Evolutionary conservation across 2,329 filamentous ascomycete species (phyloP).

Genomic region (Bipolaris victoriae): DNA sequence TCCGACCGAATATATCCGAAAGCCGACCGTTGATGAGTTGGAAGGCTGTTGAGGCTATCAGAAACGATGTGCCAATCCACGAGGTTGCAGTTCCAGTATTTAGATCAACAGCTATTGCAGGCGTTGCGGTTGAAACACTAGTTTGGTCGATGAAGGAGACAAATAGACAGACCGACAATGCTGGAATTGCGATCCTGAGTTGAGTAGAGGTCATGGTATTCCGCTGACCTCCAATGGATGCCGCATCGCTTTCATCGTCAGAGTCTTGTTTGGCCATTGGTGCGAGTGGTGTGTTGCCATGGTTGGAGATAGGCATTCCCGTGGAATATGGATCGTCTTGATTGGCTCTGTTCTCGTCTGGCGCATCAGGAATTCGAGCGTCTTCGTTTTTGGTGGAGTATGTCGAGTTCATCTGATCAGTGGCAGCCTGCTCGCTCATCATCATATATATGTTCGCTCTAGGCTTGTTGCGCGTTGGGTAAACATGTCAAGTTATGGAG

Average conservation of each 20-base stretch:
- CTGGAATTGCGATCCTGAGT: constrained; percentile 59
- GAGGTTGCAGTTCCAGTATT: constrained; percentile 57
- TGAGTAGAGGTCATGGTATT: constrained; percentile 61
- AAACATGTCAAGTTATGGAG: neutral
- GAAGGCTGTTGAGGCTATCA: constrained; percentile 66
- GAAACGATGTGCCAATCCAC: constrained; percentile 60
- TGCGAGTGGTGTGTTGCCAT: neutral
- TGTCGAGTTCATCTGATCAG: neutral
- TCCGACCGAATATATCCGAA: constrained; percentile 64
- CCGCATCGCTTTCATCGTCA: constrained; percentile 18
- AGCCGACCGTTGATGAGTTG: constrained; percentile 69
- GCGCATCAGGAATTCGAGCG: neutral
- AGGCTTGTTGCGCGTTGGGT: neutral
- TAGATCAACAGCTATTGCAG: constrained; percentile 45
- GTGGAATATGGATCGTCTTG: neutral
- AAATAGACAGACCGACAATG: constrained; percentile 60
- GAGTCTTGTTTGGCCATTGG: neutral
- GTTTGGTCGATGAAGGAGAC: constrained; percentile 66
- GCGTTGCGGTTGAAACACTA: constrained; percentile 55
- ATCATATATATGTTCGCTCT: neutral
- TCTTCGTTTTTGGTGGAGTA: neutral
- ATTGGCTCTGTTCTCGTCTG: neutral
- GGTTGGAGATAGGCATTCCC: neutral
- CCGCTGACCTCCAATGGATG: constrained; percentile 52
- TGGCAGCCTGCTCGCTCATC: neutral